Evolutionary conservation across 805 yeast species (phyloP).

Genomic region (Myxozyma neglecta): DNA sequence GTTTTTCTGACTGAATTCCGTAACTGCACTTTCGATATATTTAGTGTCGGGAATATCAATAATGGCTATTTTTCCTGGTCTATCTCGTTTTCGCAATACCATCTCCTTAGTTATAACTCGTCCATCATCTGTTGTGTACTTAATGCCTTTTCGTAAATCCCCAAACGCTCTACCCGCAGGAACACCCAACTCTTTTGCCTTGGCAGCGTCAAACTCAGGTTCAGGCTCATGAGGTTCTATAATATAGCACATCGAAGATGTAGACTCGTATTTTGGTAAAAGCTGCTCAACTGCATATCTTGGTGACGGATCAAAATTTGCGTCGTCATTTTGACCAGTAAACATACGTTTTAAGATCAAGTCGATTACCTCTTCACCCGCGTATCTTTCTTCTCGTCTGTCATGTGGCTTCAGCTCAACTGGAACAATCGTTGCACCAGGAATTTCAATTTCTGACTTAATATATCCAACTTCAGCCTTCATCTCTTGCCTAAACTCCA

Average conservation of each 20-base stretch:
- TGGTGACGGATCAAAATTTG: not conserved
- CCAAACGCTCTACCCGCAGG: conserved; percentile 63
- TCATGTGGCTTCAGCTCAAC: not conserved
- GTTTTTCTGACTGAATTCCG: not conserved
- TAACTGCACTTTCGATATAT: not conserved
- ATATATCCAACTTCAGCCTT: not conserved
- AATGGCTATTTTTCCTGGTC: not conserved
- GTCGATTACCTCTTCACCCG: not conserved
- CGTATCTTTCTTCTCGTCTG: not conserved
- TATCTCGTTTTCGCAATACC: not conserved
- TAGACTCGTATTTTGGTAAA: not conserved
- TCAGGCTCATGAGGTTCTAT: conserved; percentile 63
- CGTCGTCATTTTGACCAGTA: not conserved
- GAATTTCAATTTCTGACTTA: not conserved
- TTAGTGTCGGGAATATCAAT: not conserved
- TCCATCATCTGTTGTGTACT: conserved; percentile 26
- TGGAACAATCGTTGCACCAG: not conserved
- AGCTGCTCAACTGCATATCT: not conserved
- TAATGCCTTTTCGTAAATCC: conserved; percentile 57
- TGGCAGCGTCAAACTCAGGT: conserved; percentile 69
- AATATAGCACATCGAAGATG: conserved; percentile 58
- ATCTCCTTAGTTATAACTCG: not conserved
- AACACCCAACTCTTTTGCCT: conserved; percentile 69
- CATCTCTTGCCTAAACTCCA: not conserved
- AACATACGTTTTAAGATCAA: not conserved